Evolutionary conservation across 2,329 filamentous ascomycete genomes (phyloP).

Genomic region (Salinomyces thailandicus): DNA sequence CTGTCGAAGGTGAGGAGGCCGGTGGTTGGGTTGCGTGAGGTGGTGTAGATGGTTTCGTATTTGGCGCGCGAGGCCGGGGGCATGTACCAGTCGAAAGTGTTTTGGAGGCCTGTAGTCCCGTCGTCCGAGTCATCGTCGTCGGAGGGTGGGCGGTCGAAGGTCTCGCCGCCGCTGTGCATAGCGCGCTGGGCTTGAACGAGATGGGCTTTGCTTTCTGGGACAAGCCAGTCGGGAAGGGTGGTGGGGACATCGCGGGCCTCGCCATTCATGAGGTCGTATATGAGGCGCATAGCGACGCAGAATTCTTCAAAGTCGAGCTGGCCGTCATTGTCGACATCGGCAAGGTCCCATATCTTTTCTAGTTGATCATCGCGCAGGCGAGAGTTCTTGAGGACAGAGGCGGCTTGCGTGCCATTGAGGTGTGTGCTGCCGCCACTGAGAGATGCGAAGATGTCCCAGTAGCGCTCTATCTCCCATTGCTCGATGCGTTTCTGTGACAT

Average conservation of each 20-base stretch:
- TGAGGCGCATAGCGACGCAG: slow-evolving; percentile 95
- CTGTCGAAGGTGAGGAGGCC: slow-evolving; percentile 67
- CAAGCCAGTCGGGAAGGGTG: slow-evolving; percentile 84
- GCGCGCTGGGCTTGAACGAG: slow-evolving; percentile 75
- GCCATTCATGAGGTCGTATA: slow-evolving; percentile 94
- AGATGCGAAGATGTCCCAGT: slow-evolving; percentile 70
- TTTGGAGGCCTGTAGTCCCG: slow-evolving; percentile 75
- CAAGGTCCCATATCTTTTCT: slow-evolving; percentile 94
- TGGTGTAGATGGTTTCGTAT: slow-evolving; percentile 95
- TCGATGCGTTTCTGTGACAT: slow-evolving; percentile 46
- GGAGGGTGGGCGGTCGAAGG: slow-evolving; percentile 71
- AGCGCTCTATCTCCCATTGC: slow-evolving; percentile 64
- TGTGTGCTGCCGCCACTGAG: slow-evolving; percentile 53
- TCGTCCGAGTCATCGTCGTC: slow-evolving; percentile 58
- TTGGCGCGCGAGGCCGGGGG: slow-evolving; percentile 79
- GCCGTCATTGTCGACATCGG: slow-evolving; percentile 94
- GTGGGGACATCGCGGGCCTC: slow-evolving; percentile 84
- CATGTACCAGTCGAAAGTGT: slow-evolving; percentile 99
- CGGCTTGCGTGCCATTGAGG: slow-evolving; percentile 59
- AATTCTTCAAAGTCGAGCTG: slow-evolving; percentile 99
- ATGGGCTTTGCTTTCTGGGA: slow-evolving; percentile 89
- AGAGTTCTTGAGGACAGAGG: slow-evolving; percentile 62
- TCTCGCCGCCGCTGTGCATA: slow-evolving; percentile 64
- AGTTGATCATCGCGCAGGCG: slow-evolving; percentile 70
- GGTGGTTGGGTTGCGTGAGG: slow-evolving; percentile 68